Percentiles rank a stretch among this genome's conserved stretches.
These are phyloP conservation scores for Coemansia sp. DNA, from an alignment of 192 early-diverging fungal genomes.

Conservation along the genomic window DNA sequence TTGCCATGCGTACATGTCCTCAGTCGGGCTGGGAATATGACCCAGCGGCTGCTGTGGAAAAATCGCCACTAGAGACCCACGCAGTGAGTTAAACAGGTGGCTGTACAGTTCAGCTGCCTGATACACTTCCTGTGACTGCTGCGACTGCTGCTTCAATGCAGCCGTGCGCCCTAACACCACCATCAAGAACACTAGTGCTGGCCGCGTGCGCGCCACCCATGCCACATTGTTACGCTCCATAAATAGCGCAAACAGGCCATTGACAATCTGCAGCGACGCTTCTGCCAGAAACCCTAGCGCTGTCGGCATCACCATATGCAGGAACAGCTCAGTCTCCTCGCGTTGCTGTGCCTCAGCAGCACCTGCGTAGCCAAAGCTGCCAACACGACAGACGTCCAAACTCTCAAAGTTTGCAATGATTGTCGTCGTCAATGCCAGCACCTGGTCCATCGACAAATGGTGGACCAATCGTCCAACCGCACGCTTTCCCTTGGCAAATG, in stretches of 20 bases:
- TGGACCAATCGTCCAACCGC: conserved; percentile 81
- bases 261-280: conserved; percentile 78
- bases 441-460: conserved; percentile 75
- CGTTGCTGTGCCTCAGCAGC: conserved; percentile 28
- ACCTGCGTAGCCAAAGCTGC: conserved; percentile 30
- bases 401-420: conserved; percentile 74
- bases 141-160: conserved; percentile 68
- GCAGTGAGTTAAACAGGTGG: conserved; percentile 75
- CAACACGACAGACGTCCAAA: conserved; percentile 64
- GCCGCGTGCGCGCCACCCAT: conserved; percentile 80
- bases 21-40: conserved; percentile 41
- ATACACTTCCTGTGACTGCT: conserved; percentile 39
- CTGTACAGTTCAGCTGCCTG: conserved; percentile 76
- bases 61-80: conserved; percentile 70
- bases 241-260: conserved; percentile 74
- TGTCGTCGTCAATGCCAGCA: conserved; percentile 71
- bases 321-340: conserved; percentile 82
- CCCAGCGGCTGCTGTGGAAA: conserved; percentile 60
- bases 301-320: conserved; percentile 85
- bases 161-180: conserved; percentile 88
- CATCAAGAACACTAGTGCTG: conserved; percentile 86
- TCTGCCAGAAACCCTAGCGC: conserved; percentile 79
- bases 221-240: conserved; percentile 88
- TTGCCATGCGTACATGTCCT: conserved; percentile 95
- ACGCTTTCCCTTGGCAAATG: conserved; percentile 85